Percentiles rank a stretch among this genome's conserved stretches.
These are phyloP conservation scores for Venturia nashicola DNA, from an alignment of 2,329 filamentous ascomycete genomes.

Conservation along the genomic window DNA sequence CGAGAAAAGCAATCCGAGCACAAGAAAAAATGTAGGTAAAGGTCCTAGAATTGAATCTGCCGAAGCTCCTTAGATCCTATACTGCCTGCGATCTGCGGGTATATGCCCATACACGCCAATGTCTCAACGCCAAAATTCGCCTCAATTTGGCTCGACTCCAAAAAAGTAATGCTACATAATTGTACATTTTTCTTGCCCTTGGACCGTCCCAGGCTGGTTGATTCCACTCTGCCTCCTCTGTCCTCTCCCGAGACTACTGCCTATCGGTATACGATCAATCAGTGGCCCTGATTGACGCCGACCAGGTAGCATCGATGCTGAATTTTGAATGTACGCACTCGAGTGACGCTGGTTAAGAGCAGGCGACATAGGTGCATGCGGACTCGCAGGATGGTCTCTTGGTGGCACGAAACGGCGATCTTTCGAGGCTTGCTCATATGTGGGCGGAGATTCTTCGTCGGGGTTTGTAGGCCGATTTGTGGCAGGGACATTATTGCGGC, in stretches of 20 bases:
- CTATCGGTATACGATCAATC: not conserved
- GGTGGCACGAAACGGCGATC: conserved; percentile 44
- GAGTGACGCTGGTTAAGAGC: not conserved
- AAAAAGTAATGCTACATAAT: conserved; percentile 12
- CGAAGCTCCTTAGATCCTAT: not conserved
- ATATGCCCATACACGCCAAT: not conserved
- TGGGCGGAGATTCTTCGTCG: conserved; percentile 38
- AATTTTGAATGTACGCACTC: conserved; percentile 10
- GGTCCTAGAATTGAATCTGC: not conserved
- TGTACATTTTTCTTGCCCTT: conserved; percentile 3
- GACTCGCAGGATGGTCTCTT: conserved; percentile 30
- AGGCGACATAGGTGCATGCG: conserved; percentile 17
- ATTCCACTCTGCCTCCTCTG: conserved; percentile 2
- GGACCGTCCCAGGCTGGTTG: not conserved
- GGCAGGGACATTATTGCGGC: conserved; percentile 20
- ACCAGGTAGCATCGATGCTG: not conserved
- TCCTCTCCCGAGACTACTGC: not conserved
- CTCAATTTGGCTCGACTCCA: not conserved
- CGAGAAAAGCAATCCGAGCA: no score
- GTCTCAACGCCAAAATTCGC: not conserved
- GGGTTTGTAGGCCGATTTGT: conserved; percentile 12
- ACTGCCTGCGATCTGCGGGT: not conserved
- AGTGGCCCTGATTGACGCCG: not conserved
- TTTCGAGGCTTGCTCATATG: conserved; percentile 52
- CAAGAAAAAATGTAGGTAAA: not conserved